These are phyloP conservation scores for Penicillium palitans DNA, from an alignment of 2,329 filamentous ascomycete genomes.

Conservation along the genomic window DNA sequence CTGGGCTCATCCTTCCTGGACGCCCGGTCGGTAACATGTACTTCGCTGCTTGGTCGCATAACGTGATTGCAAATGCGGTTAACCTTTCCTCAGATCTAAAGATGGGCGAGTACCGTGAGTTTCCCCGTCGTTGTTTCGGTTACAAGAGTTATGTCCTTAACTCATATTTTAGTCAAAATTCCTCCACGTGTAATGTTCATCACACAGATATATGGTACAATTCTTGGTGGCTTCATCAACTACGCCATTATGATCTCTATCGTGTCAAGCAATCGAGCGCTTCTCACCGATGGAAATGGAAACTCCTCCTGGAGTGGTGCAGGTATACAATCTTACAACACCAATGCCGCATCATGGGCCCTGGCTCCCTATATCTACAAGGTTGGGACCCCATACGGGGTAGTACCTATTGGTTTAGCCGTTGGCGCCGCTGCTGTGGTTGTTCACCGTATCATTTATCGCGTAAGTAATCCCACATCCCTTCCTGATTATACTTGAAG, in stretches of 20 bases:
- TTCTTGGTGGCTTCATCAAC: constrained; percentile 56
- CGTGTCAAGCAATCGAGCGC: constrained; percentile 50
- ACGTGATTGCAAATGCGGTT: constrained; percentile 54
- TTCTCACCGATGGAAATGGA: constrained; percentile 50
- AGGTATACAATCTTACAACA: constrained; percentile 47
- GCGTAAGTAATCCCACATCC: neutral
- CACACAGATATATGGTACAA: constrained; percentile 57
- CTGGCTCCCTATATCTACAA: constrained; percentile 57
- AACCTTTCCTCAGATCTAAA: constrained; percentile 57
- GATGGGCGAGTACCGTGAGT: constrained; percentile 59
- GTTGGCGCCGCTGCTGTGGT: constrained; percentile 42
- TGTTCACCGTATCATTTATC: constrained; percentile 17
- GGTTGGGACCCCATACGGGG: constrained; percentile 45
- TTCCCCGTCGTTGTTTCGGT: constrained; percentile 16
- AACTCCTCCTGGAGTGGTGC: constrained; percentile 57
- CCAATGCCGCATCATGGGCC: constrained; percentile 45
- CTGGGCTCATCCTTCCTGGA: constrained; percentile 53
- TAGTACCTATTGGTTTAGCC: constrained; percentile 52
- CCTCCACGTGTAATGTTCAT: constrained; percentile 57
- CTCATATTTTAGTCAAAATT: constrained; percentile 44
- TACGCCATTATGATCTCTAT: constrained; percentile 60
- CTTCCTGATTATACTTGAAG: neutral
- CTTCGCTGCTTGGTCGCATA: constrained; percentile 61
- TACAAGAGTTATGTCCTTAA: constrained; percentile 6
- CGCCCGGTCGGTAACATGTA: constrained; percentile 59